Evolutionary conservation across 148 eudicot genomes (phyloP).

Genomic region (Amaranthus palmeri): DNA sequence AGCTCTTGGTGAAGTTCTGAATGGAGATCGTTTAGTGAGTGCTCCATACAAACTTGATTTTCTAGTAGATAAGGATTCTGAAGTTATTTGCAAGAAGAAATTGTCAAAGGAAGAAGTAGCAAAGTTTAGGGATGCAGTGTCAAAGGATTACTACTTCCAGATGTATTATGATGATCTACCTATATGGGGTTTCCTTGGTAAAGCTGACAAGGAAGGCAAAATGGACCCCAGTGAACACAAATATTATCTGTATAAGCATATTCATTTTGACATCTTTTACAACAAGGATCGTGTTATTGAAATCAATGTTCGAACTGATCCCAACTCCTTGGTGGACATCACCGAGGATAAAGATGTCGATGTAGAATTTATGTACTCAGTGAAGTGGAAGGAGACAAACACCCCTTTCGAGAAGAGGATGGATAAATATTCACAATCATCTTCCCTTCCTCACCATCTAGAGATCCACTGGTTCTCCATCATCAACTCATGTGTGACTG

Average conservation of each 20-base stretch:
- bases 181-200: conserved; percentile 64
- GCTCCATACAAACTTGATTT: conserved; percentile 66
- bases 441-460: conserved; percentile 60
- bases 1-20: conserved; percentile 70
- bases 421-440: conserved; percentile 61
- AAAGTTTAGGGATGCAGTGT: conserved; percentile 57
- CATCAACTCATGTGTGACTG: conserved; percentile 63
- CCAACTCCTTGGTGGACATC: conserved; percentile 54
- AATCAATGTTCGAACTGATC: conserved; percentile 55
- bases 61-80: conserved; percentile 54
- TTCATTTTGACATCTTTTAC: conserved; percentile 61
- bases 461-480: conserved; percentile 73
- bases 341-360: conserved; percentile 59
- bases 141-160: conserved; percentile 67
- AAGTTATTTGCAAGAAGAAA: conserved; percentile 46
- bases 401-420: conserved; percentile 59
- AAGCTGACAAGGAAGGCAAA: conserved; percentile 55
- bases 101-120: conserved; percentile 50
- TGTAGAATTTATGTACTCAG: conserved; percentile 57
- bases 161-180: conserved; percentile 78
- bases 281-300: conserved; percentile 66
- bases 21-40: conserved; percentile 71
- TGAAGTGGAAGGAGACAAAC: conserved; percentile 55
- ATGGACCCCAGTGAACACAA: conserved; percentile 51
- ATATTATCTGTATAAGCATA: conserved; percentile 55